Evolutionary conservation across 1,284 basidiomycete genomes (phyloP), one percentile per base, ranked within the genome.

Genomic region (Naganishia liquefaciens): DNA sequence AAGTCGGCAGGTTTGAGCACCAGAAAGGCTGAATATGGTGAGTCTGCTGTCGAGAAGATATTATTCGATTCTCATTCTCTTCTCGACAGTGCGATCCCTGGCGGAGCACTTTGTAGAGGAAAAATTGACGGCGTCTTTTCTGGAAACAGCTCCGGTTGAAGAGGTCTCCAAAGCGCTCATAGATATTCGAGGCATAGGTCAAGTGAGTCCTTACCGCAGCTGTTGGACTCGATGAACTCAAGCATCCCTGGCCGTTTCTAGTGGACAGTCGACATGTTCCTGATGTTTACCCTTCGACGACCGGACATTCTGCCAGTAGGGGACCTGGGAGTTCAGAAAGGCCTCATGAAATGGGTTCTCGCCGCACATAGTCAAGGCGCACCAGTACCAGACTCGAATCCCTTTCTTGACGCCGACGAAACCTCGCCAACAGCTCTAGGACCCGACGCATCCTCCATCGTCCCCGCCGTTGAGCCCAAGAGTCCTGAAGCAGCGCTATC

Each of bases 1-100:
- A 84, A 85, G 58, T 82, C 83, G 11, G 90, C 89, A 9, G 91
- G 91, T 0, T 76, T 93, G 64, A 91, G 88, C 69, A 83, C 80
- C 28, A 82, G 91, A 23, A 94, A 94, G 75, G 90, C 89, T 5
- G 90, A 93, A 80, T 94, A 93, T 74, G 83, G 89, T 89, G 33
- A 37, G 33, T 13, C 13, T 37, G 9, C 6, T 37, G 13, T 7
- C 6, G 64, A 71, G 84, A 74, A 28, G 46, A 39, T 39, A 28
- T 13, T 43, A n/a, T 52, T 25, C 15, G 17, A 9, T 10, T 30
- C 10, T 54, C 11, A 17, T 55, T 27, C 50, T 30, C 60, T 47
- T 51, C 33, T 42, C 39, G 54, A 15, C 68, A 91, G 90, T 93
- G 23, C 82, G 85, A 54, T 90, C 91, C 70, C 81, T 93, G 5